phyloP scores from a whole-genome alignment of 805 yeast genomes.

The Kodamaea fukazawae region DNA sequence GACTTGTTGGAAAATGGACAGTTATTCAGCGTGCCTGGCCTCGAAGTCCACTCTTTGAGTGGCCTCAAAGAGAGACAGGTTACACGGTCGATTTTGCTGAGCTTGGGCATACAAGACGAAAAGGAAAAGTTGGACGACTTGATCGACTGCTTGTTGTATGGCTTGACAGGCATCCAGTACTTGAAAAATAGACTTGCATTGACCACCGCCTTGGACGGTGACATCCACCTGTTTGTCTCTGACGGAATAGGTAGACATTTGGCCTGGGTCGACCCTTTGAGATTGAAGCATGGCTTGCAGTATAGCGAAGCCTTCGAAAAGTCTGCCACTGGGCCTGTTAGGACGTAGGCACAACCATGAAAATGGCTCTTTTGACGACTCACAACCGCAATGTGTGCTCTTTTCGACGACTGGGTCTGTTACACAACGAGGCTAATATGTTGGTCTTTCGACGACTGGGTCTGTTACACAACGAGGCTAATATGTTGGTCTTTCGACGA shows the following conservation, averaged over 20 bases:
- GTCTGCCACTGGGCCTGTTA: background rate
- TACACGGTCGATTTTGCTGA: conserved; percentile 1
- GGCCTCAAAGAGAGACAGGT: conserved; percentile 5
- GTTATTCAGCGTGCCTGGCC: background rate
- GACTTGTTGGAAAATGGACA: conserved; percentile 2
- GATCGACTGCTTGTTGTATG: conserved; percentile 65
- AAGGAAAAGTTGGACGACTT: conserved; percentile 59
- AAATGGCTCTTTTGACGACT: too few relatives aligned
- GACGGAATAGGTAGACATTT: conserved; percentile 18
- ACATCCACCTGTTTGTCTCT: conserved; percentile 22
- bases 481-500: too few relatives aligned
- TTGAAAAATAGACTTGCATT: conserved; percentile 19
- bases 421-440: too few relatives aligned
- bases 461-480: too few relatives aligned
- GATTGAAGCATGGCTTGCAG: conserved; percentile 2
- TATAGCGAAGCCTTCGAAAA: too few relatives aligned
- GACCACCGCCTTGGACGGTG: conserved; percentile 11
- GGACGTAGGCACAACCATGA: too few relatives aligned
- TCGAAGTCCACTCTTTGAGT: background rate
- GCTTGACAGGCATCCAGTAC: conserved; percentile 47
- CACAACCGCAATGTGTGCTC: too few relatives aligned
- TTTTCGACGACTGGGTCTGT: too few relatives aligned
- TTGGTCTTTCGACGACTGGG: too few relatives aligned
- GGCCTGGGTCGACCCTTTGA: conserved; percentile 14
- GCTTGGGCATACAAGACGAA: background rate